Percentiles rank a stretch among this genome's conserved stretches.
Evolutionary conservation across 192 early-diverging fungal genomes (phyloP).

Genomic region (Coemansia sp.): DNA sequence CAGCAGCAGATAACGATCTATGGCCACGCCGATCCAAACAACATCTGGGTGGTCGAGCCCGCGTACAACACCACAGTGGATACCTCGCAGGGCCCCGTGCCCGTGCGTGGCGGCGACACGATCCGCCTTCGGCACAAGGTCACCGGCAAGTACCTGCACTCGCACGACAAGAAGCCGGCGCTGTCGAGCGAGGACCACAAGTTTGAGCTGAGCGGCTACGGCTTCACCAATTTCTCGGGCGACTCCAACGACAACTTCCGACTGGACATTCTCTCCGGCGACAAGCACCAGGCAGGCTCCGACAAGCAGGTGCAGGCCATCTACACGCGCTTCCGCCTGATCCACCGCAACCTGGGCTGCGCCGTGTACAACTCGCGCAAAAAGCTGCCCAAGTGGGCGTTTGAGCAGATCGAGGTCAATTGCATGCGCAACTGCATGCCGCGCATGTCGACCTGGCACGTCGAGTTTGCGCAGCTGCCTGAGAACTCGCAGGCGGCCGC

Average conservation of each 20-base stretch:
- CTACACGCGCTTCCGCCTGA: conserved; percentile 66
- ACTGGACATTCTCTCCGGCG: conserved; percentile 64
- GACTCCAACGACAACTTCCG: conserved; percentile 91
- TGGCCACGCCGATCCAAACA: conserved; percentile 81
- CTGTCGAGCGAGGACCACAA: conserved; percentile 62
- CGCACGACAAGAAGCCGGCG: conserved; percentile 69
- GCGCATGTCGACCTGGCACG: conserved; percentile 74
- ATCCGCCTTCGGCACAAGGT: conserved; percentile 66
- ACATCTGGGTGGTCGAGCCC: conserved; percentile 64
- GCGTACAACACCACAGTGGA: conserved; percentile 41
- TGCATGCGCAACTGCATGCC: conserved; percentile 80
- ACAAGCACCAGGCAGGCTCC: conserved; percentile 39
- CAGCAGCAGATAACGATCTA: conserved; percentile 84
- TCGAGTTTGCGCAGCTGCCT: conserved; percentile 61
- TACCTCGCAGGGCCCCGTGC: conserved; percentile 37
- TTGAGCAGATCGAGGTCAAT: conserved; percentile 89
- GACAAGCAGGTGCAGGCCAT: conserved; percentile 59
- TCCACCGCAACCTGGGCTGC: conserved; percentile 68
- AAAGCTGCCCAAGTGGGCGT: conserved; percentile 90
- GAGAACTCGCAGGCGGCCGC: conserved; percentile 36
- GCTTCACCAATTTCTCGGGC: conserved; percentile 66
- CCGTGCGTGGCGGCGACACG: conserved; percentile 60
- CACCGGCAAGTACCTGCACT: conserved; percentile 65
- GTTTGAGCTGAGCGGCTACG: conserved; percentile 73
- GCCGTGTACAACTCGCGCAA: conserved; percentile 76